These are phyloP conservation scores for Sugiyamaella qingdaonensis DNA, from an alignment of 805 yeast species.

Conservation along the genomic window DNA sequence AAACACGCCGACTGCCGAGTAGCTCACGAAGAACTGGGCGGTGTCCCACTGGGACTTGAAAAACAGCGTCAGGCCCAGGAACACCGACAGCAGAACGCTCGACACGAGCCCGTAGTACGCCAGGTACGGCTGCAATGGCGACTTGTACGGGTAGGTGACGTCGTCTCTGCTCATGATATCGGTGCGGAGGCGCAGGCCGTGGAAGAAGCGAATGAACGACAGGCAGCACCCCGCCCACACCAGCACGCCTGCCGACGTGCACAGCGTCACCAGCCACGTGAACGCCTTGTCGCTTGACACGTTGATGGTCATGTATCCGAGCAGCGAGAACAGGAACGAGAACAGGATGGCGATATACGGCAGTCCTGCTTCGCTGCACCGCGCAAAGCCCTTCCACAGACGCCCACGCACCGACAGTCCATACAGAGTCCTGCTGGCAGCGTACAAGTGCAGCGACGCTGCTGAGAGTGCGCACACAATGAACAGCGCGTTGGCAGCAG, in stretches of 20 bases:
- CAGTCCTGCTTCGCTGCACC: conserved; percentile 61
- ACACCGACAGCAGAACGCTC: conserved; percentile 45
- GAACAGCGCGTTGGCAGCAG: conserved; percentile 49
- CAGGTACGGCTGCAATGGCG: conserved; percentile 66
- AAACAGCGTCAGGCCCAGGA: conserved; percentile 63
- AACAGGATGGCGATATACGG: conserved; percentile 68
- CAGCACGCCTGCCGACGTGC: conserved; percentile 70
- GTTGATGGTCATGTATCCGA: conserved; percentile 58
- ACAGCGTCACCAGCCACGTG: conserved; percentile 59
- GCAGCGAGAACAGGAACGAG: conserved; percentile 55
- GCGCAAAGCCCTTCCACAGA: conserved; percentile 57
- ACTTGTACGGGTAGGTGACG: conserved; percentile 60
- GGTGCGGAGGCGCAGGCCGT: conserved; percentile 55
- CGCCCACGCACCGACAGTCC: conserved; percentile 51
- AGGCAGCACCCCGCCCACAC: conserved; percentile 76
- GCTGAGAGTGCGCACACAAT: conserved; percentile 55
- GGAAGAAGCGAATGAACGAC: conserved; percentile 59
- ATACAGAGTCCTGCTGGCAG: conserved; percentile 58
- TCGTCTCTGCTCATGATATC: conserved; percentile 63
- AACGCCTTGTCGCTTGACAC: conserved; percentile 58
- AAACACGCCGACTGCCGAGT: conserved; percentile 57
- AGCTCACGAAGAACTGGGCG: conserved; percentile 58
- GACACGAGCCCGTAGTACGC: conserved; percentile 62
- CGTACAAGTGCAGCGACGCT: conserved; percentile 53
- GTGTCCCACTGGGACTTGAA: conserved; percentile 55